Evolutionary conservation across 306 rosid species (phyloP).

Genomic region (Dryas drummondii): DNA sequence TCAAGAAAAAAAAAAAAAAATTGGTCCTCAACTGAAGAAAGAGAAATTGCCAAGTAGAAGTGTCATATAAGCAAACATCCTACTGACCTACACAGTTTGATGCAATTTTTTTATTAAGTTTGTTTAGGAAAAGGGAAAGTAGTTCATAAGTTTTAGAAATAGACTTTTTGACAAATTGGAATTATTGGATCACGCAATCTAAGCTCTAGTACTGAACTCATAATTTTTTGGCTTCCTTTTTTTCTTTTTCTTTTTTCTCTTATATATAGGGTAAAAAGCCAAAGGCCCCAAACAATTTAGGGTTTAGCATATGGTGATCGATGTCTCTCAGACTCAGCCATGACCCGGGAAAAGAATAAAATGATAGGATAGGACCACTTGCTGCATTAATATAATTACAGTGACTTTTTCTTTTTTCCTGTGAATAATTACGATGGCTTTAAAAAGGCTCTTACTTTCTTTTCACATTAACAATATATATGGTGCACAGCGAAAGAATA

Average conservation of each 20-base stretch:
- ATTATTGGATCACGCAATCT: neutral
- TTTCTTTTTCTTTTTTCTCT: neutral
- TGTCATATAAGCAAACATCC: slow-evolving; percentile 27
- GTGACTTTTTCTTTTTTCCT: slow-evolving; percentile 10
- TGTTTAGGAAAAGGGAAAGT: slow-evolving; percentile 1
- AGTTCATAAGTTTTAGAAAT: neutral
- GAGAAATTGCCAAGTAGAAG: neutral
- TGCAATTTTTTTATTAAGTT: neutral
- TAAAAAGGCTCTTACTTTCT: slow-evolving; percentile 11
- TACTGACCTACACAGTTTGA: no score
- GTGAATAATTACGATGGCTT: slow-evolving; percentile 8
- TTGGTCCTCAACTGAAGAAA: slow-evolving; percentile 9
- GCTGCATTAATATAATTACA: slow-evolving; percentile 32
- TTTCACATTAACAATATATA: slow-evolving; percentile 15
- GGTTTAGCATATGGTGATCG: neutral
- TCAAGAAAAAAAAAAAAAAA: slow-evolving; percentile 4
- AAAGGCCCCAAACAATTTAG: neutral
- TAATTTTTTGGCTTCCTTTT: neutral
- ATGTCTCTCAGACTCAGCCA: neutral
- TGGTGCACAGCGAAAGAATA: slow-evolving; percentile 27
- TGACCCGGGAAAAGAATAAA: slow-evolving; percentile 26
- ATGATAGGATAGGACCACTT: slow-evolving; percentile 37
- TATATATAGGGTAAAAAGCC: no score
- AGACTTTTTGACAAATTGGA: slow-evolving; percentile 10
- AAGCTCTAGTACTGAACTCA: neutral